phyloP scores from a whole-genome alignment of 805 yeast genomes.

The Pichia kluyveri region DNA sequence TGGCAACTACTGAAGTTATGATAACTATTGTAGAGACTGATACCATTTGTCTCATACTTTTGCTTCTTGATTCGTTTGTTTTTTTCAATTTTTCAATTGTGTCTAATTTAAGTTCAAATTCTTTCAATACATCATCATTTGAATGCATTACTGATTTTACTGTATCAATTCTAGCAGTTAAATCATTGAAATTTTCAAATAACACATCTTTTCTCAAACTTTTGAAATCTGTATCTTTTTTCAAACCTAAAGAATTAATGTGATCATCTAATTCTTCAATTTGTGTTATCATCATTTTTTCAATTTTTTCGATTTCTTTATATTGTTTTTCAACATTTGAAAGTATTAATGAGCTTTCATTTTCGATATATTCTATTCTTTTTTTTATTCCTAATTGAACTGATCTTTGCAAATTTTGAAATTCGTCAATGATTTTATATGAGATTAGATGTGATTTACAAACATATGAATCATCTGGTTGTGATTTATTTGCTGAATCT shows the following conservation, averaged over 20 bases:
- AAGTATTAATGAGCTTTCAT: constrained; percentile 23
- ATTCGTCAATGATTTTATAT: constrained; percentile 14
- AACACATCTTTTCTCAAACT: constrained; percentile 15
- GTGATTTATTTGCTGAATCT: not conserved
- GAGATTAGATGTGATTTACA: constrained; percentile 3
- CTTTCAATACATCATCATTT: constrained; percentile 17
- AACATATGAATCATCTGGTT: not conserved
- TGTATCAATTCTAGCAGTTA: constrained; percentile 19
- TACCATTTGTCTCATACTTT: constrained; percentile 4
- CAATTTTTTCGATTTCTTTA: constrained; percentile 22
- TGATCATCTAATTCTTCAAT: constrained; percentile 22
- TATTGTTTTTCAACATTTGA: constrained; percentile 19
- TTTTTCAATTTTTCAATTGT: constrained; percentile 14
- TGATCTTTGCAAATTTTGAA: constrained; percentile 21
- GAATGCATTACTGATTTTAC: constrained; percentile 15
- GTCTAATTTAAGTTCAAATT: constrained; percentile 14
- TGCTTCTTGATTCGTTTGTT: constrained; percentile 8
- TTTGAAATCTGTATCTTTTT: constrained; percentile 19
- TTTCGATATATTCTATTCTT: constrained; percentile 18
- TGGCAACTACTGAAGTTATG: not conserved
- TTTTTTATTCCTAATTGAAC: constrained; percentile 17
- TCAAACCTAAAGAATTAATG: constrained; percentile 20
- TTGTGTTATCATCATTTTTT: constrained; percentile 19
- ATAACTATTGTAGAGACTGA: not conserved
- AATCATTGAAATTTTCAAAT: constrained; percentile 21